These are phyloP conservation scores for Hemileccinum hortonii DNA, from an alignment of 1,284 basidiomycete species.

Conservation along the genomic window DNA sequence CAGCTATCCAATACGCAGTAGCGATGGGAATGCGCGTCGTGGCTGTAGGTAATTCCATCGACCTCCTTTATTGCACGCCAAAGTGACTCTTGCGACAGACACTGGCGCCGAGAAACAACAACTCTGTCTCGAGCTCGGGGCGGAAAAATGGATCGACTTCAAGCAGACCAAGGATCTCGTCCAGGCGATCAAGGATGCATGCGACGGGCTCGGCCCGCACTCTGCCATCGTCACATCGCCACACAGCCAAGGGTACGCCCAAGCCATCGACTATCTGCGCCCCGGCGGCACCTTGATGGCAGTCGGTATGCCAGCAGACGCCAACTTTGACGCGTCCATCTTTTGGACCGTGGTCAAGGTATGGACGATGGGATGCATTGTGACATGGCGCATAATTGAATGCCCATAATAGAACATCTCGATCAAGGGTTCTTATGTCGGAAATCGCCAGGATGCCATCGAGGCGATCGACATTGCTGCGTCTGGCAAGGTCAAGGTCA, in stretches of 20 bases:
- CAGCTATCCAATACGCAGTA: conserved; percentile 75
- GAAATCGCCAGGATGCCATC: conserved; percentile 68
- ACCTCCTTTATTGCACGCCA: no score
- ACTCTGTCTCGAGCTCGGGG: conserved; percentile 69
- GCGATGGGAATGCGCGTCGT: conserved; percentile 77
- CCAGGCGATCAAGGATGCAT: conserved; percentile 59
- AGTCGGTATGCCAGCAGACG: conserved; percentile 69
- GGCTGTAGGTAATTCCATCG: conserved; percentile 55
- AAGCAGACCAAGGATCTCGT: conserved; percentile 61
- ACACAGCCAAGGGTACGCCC: conserved; percentile 58
- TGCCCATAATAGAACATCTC: conserved; percentile 45
- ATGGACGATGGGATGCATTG: neutral
- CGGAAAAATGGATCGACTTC: conserved; percentile 82
- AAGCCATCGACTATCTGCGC: conserved; percentile 71
- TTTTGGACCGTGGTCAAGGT: conserved; percentile 75
- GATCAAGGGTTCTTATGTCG: conserved; percentile 77
- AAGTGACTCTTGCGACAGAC: conserved; percentile 37
- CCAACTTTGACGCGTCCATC: conserved; percentile 62
- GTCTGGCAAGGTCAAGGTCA: conserved; percentile 63
- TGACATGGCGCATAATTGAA: neutral
- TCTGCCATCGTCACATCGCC: conserved; percentile 70
- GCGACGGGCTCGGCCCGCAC: conserved; percentile 75
- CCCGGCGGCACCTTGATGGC: conserved; percentile 67
- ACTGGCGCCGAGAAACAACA: conserved; percentile 75
- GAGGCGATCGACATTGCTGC: conserved; percentile 76